phyloP scores from a whole-genome alignment of 192 early-diverging fungal species.

The Phycomyces blakesleeanus region DNA sequence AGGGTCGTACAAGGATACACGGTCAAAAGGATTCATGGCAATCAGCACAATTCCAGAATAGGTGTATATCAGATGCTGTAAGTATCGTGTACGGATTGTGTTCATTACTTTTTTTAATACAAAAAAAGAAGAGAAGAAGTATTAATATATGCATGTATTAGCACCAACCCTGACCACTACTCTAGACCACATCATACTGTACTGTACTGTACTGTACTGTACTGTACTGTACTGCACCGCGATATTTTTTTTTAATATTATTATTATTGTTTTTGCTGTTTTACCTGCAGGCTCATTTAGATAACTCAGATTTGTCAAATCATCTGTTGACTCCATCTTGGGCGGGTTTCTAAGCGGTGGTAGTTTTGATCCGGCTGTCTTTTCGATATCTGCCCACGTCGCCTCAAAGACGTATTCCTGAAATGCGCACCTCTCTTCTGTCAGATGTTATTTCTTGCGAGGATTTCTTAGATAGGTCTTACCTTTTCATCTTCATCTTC shows the following conservation, averaged over 20 bases:
- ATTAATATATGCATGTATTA: background rate
- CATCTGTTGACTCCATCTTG: constrained; percentile 81
- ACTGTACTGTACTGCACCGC: too few species aligned
- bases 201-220: too few species aligned
- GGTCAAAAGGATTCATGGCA: constrained; percentile 93
- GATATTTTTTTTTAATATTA: too few species aligned
- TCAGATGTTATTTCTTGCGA: background rate
- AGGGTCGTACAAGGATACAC: constrained; percentile 81
- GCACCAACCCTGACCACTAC: background rate
- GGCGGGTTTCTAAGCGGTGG: constrained; percentile 97
- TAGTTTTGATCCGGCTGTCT: constrained; percentile 61
- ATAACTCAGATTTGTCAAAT: constrained; percentile 88
- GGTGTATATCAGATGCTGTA: constrained; percentile 93
- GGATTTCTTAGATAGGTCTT: constrained; percentile 2
- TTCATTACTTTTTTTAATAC: constrained; percentile 63
- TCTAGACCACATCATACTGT: too few species aligned
- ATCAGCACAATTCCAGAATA: constrained; percentile 99
- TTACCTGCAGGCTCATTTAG: constrained; percentile 86
- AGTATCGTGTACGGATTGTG: constrained; percentile 89
- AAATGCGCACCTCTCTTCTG: background rate
- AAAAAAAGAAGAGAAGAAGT: background rate
- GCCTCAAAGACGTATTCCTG: constrained; percentile 74
- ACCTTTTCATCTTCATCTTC: constrained; percentile 37
- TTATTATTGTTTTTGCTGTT: too few species aligned
- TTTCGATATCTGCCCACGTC: constrained; percentile 65